Evolutionary conservation across 345 rosid genomes (phyloP), one percentile per base, ranked within the genome.

Genomic region (Camelina laxa): DNA sequence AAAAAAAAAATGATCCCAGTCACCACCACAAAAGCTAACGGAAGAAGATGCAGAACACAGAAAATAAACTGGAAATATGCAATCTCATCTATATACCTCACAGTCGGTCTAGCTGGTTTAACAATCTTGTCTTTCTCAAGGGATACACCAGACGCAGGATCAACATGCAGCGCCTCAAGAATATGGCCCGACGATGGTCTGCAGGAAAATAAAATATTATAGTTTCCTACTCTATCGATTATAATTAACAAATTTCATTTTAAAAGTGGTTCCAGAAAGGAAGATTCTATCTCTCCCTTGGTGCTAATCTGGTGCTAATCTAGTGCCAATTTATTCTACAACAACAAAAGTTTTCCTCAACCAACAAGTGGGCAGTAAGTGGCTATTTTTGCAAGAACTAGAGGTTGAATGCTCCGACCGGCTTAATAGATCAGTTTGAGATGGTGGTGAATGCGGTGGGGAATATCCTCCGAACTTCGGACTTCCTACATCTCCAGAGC

Each of bases 351-450:
- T 74, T 78, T 80, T 75, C 84, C 75, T 83, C 83, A 79, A 85
- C 87, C 84, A 86, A 88, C 84, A 88, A 89, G 82, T 82, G 57
- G 72, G 76, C 86, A 83, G 65, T 79, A 84, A 87, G 91, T 90
- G 80, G 92, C 86, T 90, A 92, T 95, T 97, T 89, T 89, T 87
- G 97, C 93, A 86, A 89, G 86, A 90, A 90, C 84, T 86, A 90
- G 90, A 90, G 95, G 90, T 88, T 85, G 85, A 95, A 91, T 92
- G 92, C 98, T 88, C 99, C 97, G 89, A 96, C 98, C 99, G 97
- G 89, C 57, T 96, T 75, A 80, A 82, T 62, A 69, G 42, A 72
- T 85, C 91, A 83, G 91, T 71, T 39, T 83, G 91, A 38, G 86
- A 81, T 61, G 85, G 90, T 72, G 97, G 98, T 82, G 99, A 92